Percentiles rank a stretch among this genome's conserved stretches.
Evolutionary conservation across 306 rosid genomes (phyloP).

Genomic region (Canavalia ensiformis): DNA sequence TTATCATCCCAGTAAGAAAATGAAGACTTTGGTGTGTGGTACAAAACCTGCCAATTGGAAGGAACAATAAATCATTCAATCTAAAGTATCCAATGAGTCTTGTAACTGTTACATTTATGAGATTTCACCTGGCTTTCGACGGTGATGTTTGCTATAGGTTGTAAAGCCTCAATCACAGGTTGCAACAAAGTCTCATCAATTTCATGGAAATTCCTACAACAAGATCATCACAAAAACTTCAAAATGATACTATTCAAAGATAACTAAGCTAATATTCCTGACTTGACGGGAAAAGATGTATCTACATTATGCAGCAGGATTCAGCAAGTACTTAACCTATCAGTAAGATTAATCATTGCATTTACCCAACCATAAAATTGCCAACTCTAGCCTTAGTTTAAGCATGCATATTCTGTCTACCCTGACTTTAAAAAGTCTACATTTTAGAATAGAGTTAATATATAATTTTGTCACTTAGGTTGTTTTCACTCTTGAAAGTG

Average conservation of each 20-base stretch:
- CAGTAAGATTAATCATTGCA: slow-evolving; percentile 1
- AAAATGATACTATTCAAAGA: slow-evolving; percentile 8
- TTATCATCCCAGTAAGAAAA: slow-evolving; percentile 84
- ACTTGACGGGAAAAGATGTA: not conserved
- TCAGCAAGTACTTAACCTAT: slow-evolving; percentile 12
- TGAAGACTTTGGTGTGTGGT: slow-evolving; percentile 86
- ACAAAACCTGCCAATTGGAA: slow-evolving; percentile 73
- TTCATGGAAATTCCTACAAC: slow-evolving; percentile 75
- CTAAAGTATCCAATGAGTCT: slow-evolving; percentile 24
- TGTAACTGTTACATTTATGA: slow-evolving; percentile 18
- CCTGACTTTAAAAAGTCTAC: not conserved
- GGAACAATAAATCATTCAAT: slow-evolving; percentile 33
- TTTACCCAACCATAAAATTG: not conserved
- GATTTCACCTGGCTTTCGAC: slow-evolving; percentile 89
- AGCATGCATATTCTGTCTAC: not conserved
- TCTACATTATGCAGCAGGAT: not conserved
- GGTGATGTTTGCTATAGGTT: slow-evolving; percentile 76
- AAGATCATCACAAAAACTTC: slow-evolving; percentile 40
- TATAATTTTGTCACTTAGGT: too few relatives aligned
- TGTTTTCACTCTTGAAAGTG: not conserved
- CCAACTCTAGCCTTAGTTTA: not conserved
- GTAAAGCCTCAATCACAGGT: slow-evolving; percentile 78
- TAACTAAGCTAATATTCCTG: slow-evolving; percentile 38
- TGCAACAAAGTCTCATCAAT: slow-evolving; percentile 73
- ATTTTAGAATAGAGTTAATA: not conserved